phyloP scores from a whole-genome alignment of 371 early-diverging fungal species.

The Mortierella polycephala region DNA sequence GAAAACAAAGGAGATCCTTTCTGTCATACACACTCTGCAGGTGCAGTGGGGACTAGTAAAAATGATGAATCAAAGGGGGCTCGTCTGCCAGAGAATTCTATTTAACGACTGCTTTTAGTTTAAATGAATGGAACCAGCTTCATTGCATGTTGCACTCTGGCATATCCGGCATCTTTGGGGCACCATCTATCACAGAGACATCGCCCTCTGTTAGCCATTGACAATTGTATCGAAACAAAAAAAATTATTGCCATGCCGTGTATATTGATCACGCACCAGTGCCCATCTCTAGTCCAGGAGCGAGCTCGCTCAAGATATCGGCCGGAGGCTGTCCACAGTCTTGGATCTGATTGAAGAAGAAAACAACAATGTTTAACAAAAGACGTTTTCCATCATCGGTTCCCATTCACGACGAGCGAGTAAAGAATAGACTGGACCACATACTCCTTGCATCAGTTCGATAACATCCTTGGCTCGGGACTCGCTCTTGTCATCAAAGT shows the following conservation, averaged over 20 bases:
- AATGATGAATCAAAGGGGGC: no score
- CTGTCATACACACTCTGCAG: no score
- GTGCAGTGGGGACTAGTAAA: no score
- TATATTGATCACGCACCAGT: constrained; percentile 21
- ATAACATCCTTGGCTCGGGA: constrained; percentile 75
- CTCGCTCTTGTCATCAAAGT: constrained; percentile 72
- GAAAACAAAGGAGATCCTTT: no score
- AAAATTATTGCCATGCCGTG: no score
- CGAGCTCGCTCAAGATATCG: constrained; percentile 86
- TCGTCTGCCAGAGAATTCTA: not conserved
- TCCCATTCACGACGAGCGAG: no score
- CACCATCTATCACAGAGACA: constrained; percentile 26
- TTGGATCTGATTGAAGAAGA: constrained; percentile 78
- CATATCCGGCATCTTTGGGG: constrained; percentile 54
- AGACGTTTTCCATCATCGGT: no score
- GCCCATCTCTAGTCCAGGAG: constrained; percentile 83
- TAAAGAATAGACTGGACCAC: not conserved
- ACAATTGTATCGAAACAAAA: no score
- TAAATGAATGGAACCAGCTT: not conserved
- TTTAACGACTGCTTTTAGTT: not conserved
- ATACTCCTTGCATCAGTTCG: constrained; percentile 90
- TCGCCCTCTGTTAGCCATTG: no score
- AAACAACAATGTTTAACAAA: no score
- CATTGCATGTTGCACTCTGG: constrained; percentile 55
- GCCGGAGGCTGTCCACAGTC: constrained; percentile 94